These are phyloP conservation scores for Kregervanrija pseudodelftensis DNA, from an alignment of 805 yeast species.

Conservation along the genomic window DNA sequence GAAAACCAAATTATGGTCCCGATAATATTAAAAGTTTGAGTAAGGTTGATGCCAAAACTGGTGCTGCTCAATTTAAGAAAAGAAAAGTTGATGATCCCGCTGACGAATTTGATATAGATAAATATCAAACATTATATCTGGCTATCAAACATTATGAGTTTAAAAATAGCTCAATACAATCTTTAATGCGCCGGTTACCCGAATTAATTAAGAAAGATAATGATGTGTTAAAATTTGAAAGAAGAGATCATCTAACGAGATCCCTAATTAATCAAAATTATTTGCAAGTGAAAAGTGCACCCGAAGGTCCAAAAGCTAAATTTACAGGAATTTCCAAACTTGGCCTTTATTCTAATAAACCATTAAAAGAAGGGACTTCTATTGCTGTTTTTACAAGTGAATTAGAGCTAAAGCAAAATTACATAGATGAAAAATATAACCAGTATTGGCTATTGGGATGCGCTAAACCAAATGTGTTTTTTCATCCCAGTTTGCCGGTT, in stretches of 20 bases:
- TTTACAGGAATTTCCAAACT: slow-evolving; percentile 64
- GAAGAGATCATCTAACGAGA: slow-evolving; percentile 21
- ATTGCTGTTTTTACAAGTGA: slow-evolving; percentile 69
- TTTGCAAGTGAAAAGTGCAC: slow-evolving; percentile 42
- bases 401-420: slow-evolving; percentile 56
- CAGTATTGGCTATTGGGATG: slow-evolving; percentile 75
- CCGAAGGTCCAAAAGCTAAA: slow-evolving; percentile 52
- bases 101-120: slow-evolving; percentile 38
- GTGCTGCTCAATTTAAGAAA: slow-evolving; percentile 17
- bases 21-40: background rate
- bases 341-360: slow-evolving; percentile 45
- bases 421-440: slow-evolving; percentile 58
- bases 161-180: slow-evolving; percentile 30
- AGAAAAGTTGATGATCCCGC: slow-evolving; percentile 28
- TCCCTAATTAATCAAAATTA: slow-evolving; percentile 4
- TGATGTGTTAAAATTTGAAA: slow-evolving; percentile 16
- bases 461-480: slow-evolving; percentile 50
- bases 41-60: slow-evolving; percentile 3
- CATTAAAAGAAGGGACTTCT: slow-evolving; percentile 39
- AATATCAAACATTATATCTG: slow-evolving; percentile 47
- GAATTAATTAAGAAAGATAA: slow-evolving; percentile 15
- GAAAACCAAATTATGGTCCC: slow-evolving; percentile 16
- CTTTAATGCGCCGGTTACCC: slow-evolving; percentile 22
- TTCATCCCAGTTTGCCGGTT: slow-evolving; percentile 53
- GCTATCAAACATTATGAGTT: slow-evolving; percentile 40